phyloP scores from a whole-genome alignment of 2,329 filamentous ascomycete genomes.

The Ophiostoma novo-ulmi region DNA sequence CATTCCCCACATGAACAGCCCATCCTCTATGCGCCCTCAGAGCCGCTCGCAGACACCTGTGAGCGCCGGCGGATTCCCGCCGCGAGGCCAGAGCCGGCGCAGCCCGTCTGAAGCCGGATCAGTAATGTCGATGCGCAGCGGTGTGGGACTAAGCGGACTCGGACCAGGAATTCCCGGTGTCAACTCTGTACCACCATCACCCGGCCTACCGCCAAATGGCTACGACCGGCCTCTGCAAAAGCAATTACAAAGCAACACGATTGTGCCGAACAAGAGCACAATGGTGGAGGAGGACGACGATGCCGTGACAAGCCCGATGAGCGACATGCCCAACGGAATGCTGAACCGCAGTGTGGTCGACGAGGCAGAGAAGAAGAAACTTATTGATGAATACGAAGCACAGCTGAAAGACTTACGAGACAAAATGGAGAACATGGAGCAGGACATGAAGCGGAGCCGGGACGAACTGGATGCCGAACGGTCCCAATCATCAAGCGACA shows the following conservation, averaged over 20 bases:
- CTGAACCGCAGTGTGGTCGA: slow-evolving; percentile 28
- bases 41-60: slow-evolving; percentile 60
- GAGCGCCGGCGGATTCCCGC: slow-evolving; percentile 44
- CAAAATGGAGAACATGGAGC: slow-evolving; percentile 68
- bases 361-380: slow-evolving; percentile 34
- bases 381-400: slow-evolving; percentile 72
- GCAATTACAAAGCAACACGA: slow-evolving; percentile 90
- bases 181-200: slow-evolving; percentile 51
- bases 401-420: slow-evolving; percentile 71
- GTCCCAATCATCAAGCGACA: slow-evolving; percentile 46
- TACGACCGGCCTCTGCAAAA: slow-evolving; percentile 76
- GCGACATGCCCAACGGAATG: slow-evolving; percentile 14
- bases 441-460: slow-evolving; percentile 64
- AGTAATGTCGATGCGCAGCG: slow-evolving; percentile 42
- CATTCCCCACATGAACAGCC: slow-evolving; percentile 63
- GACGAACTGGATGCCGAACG: slow-evolving; percentile 62
- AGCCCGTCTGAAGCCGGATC: slow-evolving; percentile 60
- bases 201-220: slow-evolving; percentile 55
- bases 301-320: slow-evolving; percentile 29
- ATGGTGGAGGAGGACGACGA: slow-evolving; percentile 96
- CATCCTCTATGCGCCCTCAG: slow-evolving; percentile 57
- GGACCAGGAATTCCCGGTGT: slow-evolving; percentile 25
- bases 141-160: slow-evolving; percentile 28
- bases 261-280: slow-evolving; percentile 95
- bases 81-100: slow-evolving; percentile 49